Evolutionary conservation across 2,329 filamentous ascomycete genomes (phyloP).

Genomic region (Ceratocystis cubensis): DNA sequence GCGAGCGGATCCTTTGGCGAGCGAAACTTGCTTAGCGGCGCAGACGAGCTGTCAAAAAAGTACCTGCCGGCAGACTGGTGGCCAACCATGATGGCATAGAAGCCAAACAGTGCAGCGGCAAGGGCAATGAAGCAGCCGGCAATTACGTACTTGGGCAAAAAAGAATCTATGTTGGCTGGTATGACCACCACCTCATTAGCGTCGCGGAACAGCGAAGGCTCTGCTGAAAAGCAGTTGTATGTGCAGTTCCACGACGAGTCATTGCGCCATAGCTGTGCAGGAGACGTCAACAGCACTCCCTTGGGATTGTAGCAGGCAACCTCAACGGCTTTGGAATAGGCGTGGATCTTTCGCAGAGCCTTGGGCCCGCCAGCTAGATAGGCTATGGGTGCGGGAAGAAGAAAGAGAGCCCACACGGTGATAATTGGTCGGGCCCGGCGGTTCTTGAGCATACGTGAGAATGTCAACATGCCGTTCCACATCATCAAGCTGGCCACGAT

Average conservation of each 20-base stretch:
- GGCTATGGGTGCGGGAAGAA: slow-evolving; percentile 19
- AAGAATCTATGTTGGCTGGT: slow-evolving; percentile 17
- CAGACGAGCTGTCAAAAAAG: slow-evolving; percentile 16
- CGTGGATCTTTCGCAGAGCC: slow-evolving; percentile 18
- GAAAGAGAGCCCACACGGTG: slow-evolving; percentile 16
- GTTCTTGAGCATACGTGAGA: slow-evolving; percentile 18
- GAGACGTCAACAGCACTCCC: slow-evolving; percentile 16
- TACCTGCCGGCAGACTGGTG: slow-evolving; percentile 18
- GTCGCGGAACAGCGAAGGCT: slow-evolving; percentile 16
- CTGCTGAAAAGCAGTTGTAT: slow-evolving; percentile 17
- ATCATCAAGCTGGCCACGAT: slow-evolving; percentile 17
- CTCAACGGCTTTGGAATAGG: slow-evolving; percentile 19
- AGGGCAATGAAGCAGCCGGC: slow-evolving; percentile 16
- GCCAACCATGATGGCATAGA: slow-evolving; percentile 20
- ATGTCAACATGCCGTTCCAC: slow-evolving; percentile 20
- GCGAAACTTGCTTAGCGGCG: slow-evolving; percentile 16
- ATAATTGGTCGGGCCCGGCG: slow-evolving; percentile 20
- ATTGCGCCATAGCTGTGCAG: slow-evolving; percentile 20
- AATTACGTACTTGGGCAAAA: slow-evolving; percentile 20
- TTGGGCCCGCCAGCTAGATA: slow-evolving; percentile 18
- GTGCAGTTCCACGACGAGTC: slow-evolving; percentile 21
- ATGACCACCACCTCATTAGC: slow-evolving; percentile 16
- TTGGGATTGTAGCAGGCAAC: slow-evolving; percentile 16
- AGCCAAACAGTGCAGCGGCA: slow-evolving; percentile 15
- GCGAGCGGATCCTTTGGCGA: slow-evolving; percentile 15